A percentile compares a stretch with the other conserved stretches of the same genome.
Evolutionary conservation across 345 rosid species (phyloP).

Genomic region (Chamaenerion angustifolium): DNA sequence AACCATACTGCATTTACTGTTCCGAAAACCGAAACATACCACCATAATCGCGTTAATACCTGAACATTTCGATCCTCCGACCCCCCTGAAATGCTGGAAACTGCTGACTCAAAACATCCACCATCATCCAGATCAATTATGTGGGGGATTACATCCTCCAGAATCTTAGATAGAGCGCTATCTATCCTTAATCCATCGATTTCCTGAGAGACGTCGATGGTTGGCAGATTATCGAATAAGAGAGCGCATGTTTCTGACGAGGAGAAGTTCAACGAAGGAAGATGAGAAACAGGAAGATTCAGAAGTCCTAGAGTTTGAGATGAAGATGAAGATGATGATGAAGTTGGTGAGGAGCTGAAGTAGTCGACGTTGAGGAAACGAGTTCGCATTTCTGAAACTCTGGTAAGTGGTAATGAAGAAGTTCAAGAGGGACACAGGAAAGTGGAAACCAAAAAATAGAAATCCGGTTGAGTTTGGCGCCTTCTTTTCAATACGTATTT

Average conservation of each 20-base stretch:
- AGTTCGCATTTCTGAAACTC: conserved; percentile 38
- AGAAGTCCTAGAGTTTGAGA: conserved; percentile 44
- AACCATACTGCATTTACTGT: too few species aligned
- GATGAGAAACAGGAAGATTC: conserved; percentile 39
- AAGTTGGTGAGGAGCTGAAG: conserved; percentile 17
- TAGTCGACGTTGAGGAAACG: conserved; percentile 53
- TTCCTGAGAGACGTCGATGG: conserved; percentile 15
- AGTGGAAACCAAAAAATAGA: not conserved
- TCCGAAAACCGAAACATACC: not conserved
- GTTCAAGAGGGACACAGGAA: not conserved
- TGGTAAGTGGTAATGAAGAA: not conserved
- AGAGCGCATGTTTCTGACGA: conserved; percentile 11
- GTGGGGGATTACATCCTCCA: conserved; percentile 38
- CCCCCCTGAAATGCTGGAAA: conserved; percentile 11
- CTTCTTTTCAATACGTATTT: not conserved
- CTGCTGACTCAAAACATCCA: conserved; percentile 10
- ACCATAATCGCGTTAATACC: not conserved
- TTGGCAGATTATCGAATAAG: conserved; percentile 14
- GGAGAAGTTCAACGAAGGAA: conserved; percentile 18
- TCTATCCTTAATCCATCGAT: conserved; percentile 31
- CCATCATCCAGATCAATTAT: conserved; percentile 10
- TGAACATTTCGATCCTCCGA: not conserved
- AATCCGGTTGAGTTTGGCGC: conserved; percentile 1
- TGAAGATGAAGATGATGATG: conserved; percentile 20
- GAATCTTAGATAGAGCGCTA: conserved; percentile 42